Conservation (phyloP, 169 alveolate species). For the Plasmodium ovale region DNA sequence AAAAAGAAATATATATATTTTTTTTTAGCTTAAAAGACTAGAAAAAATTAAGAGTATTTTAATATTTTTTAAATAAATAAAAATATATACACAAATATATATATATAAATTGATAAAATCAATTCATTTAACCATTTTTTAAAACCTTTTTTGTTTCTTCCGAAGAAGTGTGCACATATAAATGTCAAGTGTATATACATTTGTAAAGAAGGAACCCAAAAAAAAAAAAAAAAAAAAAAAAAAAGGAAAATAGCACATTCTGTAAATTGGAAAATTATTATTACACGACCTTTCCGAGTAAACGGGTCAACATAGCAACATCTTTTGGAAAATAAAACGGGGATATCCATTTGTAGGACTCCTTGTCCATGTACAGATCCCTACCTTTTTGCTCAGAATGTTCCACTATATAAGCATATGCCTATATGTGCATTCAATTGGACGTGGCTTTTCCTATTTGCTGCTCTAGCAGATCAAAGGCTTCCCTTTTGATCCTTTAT, state of each 20-base stretch:
- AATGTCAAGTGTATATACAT: conserved; percentile 19
- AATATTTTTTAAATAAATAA: neutral
- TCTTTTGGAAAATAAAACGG: conserved; percentile 20
- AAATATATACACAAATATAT: neutral
- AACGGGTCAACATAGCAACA: conserved; percentile 5
- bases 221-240: neutral
- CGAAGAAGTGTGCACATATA: neutral
- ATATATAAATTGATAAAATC: neutral
- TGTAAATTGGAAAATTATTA: conserved; percentile 3
- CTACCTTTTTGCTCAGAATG: conserved; percentile 7
- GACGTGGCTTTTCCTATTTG: too few species aligned
- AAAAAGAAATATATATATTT: neutral
- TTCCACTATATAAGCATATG: neutral
- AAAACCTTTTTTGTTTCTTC: conserved; percentile 4
- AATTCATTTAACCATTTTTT: neutral
- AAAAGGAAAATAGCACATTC: neutral
- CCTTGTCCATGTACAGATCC: neutral
- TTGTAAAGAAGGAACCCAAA: neutral
- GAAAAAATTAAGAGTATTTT: neutral
- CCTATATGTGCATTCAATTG: neutral
- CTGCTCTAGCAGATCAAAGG: conserved; percentile 9
- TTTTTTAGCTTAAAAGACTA: neutral
- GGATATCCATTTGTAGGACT: neutral
- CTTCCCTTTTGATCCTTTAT: conserved; percentile 10
- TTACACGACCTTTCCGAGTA: neutral